phyloP scores from a whole-genome alignment of 495 filamentous ascomycete genomes.

The Aspergillus biplanus region DNA sequence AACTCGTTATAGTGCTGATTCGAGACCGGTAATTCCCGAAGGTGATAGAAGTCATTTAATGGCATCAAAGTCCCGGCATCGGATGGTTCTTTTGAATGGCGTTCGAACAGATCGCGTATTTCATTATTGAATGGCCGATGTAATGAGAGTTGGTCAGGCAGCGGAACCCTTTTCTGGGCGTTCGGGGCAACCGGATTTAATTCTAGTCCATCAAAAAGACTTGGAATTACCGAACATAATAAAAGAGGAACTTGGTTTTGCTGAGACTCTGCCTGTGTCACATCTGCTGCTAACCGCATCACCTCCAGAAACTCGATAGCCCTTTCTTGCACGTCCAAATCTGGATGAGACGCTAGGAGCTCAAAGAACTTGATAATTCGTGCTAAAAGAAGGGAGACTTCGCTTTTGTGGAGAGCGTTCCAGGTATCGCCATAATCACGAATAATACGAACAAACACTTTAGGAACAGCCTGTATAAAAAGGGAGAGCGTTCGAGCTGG shows the following conservation, averaged over 20 bases:
- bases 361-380: constrained; percentile 83
- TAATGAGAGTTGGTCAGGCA: constrained; percentile 73
- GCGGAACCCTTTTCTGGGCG: constrained; percentile 85
- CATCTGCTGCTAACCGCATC: constrained; percentile 81
- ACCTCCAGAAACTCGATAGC: constrained; percentile 91
- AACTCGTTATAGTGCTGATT: constrained; percentile 37
- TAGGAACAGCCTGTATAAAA: constrained; percentile 85
- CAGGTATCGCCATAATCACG: constrained; percentile 55
- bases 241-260: constrained; percentile 73
- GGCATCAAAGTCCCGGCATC: constrained; percentile 12
- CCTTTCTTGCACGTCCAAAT: constrained; percentile 93
- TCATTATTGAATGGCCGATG: constrained; percentile 81
- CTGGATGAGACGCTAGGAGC: constrained; percentile 74
- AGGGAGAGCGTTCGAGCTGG: constrained; percentile 67
- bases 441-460: constrained; percentile 73
- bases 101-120: constrained; percentile 61
- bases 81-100: constrained; percentile 11
- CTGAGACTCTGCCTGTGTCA: constrained; percentile 63
- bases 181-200: constrained; percentile 84
- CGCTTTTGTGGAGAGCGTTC: constrained; percentile 68
- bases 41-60: constrained; percentile 75
- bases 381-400: constrained; percentile 73
- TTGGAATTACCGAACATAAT: constrained; percentile 84
- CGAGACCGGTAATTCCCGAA: constrained; percentile 35
- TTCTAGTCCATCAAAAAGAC: constrained; percentile 81